Percentiles rank a stretch among this genome's conserved stretches.
Conservation (phyloP, 1,284 basidiomycete species). For the Polyporus tsugae region DNA sequence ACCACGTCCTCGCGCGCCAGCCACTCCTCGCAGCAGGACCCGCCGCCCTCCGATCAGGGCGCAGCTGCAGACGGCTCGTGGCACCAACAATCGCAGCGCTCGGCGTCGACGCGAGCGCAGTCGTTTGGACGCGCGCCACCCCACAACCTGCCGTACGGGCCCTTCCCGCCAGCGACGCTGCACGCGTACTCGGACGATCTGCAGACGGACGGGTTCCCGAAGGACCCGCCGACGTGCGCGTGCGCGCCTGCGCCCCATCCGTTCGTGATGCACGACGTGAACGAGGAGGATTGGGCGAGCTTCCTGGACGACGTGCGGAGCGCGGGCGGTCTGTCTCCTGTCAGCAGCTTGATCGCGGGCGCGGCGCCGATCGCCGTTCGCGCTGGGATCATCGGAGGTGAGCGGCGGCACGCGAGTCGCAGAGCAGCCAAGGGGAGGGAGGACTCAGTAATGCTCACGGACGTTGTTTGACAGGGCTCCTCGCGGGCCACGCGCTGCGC, state of each 20-base stretch:
- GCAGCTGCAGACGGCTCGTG: no score
- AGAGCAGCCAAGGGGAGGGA: no score
- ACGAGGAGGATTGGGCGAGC: slow-evolving; percentile 32
- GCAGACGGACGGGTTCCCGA: slow-evolving; percentile 30
- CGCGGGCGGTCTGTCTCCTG: slow-evolving; percentile 22
- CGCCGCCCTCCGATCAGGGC: neutral
- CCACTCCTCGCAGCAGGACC: neutral
- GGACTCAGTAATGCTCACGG: slow-evolving; percentile 6
- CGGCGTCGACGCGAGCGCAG: neutral
- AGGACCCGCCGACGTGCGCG: slow-evolving; percentile 29
- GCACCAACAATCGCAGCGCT: neutral
- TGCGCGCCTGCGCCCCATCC: slow-evolving; percentile 31
- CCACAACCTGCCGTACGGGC: slow-evolving; percentile 16
- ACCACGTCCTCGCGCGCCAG: neutral
- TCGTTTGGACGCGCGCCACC: slow-evolving; percentile 15
- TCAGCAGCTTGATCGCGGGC: slow-evolving; percentile 19
- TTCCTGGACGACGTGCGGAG: slow-evolving; percentile 31
- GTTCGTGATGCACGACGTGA: slow-evolving; percentile 36
- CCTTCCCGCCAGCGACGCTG: slow-evolving; percentile 31
- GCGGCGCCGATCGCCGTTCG: slow-evolving; percentile 19
- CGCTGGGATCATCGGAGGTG: slow-evolving; percentile 18
- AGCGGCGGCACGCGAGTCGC: neutral
- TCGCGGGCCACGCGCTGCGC: slow-evolving; percentile 18
- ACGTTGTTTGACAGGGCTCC: slow-evolving; percentile 3
- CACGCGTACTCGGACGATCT: slow-evolving; percentile 26